These are phyloP conservation scores for Fusarium piperis DNA, from an alignment of 2,329 filamentous ascomycete genomes.

Conservation along the genomic window DNA sequence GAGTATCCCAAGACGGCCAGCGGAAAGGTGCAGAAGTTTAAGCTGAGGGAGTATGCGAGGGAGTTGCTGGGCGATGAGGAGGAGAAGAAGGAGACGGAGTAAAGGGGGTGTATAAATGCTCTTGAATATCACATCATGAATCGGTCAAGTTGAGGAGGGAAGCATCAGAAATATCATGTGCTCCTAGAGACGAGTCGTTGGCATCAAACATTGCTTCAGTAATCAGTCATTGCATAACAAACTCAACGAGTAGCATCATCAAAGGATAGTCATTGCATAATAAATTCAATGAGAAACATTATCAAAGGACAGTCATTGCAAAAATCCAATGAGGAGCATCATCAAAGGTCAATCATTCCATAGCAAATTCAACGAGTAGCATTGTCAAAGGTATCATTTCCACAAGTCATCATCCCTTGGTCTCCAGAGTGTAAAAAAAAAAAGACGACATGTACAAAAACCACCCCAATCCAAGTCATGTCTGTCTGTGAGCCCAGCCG, in stretches of 20 bases:
- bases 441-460: background rate
- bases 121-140: background rate
- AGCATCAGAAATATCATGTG: background rate
- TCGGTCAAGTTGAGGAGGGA: background rate
- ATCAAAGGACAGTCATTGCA: conserved; percentile 23
- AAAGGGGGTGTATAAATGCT: background rate
- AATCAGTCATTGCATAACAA: background rate
- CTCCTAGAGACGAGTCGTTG: conserved; percentile 6
- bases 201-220: background rate
- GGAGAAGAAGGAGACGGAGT: background rate
- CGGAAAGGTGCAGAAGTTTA: conserved; percentile 97
- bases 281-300: conserved; percentile 8
- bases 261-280: conserved; percentile 6
- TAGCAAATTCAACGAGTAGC: background rate
- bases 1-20: conserved; percentile 95
- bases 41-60: conserved; percentile 73
- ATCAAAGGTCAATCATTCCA: background rate
- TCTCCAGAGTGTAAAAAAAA: background rate
- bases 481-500: background rate
- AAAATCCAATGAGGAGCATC: too few relatives aligned
- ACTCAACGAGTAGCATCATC: conserved; percentile 18
- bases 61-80: conserved; percentile 43
- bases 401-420: background rate
- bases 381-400: conserved; percentile 36
- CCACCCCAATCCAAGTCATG: background rate